phyloP scores from a whole-genome alignment of 495 filamentous ascomycete genomes.

The Talaromyces borbonicus region DNA sequence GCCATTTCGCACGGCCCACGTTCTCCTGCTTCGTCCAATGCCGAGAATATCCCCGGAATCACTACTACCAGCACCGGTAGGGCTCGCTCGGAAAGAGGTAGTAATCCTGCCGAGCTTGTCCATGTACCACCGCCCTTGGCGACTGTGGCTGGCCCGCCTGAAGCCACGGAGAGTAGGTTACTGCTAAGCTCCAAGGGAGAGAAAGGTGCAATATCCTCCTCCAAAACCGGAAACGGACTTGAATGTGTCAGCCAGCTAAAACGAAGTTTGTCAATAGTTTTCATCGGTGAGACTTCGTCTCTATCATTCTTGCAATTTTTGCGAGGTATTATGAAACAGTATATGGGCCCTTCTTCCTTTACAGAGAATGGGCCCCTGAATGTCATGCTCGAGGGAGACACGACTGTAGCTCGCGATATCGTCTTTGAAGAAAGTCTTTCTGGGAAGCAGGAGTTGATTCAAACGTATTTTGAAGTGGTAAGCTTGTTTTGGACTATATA shows the following conservation, averaged over 20 bases:
- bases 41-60: no score
- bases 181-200: slow-evolving; percentile 6
- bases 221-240: no score
- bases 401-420: slow-evolving; percentile 19
- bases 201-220: background rate
- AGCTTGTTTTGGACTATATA: background rate
- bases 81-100: no score
- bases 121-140: no score
- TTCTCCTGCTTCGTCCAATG: no score
- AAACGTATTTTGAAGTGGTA: slow-evolving; percentile 22
- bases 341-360: slow-evolving; percentile 34
- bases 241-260: background rate
- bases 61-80: no score
- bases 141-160: no score
- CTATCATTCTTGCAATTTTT: slow-evolving; percentile 33
- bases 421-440: slow-evolving; percentile 16
- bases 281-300: slow-evolving; percentile 31
- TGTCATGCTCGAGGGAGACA: slow-evolving; percentile 33
- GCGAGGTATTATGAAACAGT: slow-evolving; percentile 31
- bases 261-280: slow-evolving; percentile 19
- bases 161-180: slow-evolving; percentile 3
- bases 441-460: slow-evolving; percentile 18
- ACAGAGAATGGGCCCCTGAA: slow-evolving; percentile 30
- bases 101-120: no score
- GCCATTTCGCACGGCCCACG: no score